Evolutionary conservation across 2,329 filamentous ascomycete species (phyloP), one percentile per base, ranked within the genome.

Genomic region (Didymella glomerata): DNA sequence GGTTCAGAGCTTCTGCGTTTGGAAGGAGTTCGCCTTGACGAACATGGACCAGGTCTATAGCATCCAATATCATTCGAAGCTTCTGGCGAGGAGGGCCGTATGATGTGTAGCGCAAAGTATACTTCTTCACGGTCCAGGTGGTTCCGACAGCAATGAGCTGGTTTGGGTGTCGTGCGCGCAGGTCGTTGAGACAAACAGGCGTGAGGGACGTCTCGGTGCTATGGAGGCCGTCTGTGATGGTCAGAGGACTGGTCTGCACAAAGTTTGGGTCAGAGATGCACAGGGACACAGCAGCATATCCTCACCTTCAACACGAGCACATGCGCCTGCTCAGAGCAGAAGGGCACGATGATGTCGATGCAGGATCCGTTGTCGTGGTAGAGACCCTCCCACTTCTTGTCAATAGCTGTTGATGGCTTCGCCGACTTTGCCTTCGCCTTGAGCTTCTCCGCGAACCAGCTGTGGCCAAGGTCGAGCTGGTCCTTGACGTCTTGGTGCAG

Each of bases 361-460:
- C 69, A 71, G 48, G 71, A 76, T 32, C 74, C 74, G 65, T 76
- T 72, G 55, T 77, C 68, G 54, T 72, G 68, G 55, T 71, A 77
- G 7, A 76, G 36, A n/a, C 60, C 67, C 3, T 47, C 45, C 67
- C 68, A 73, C 25, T 49, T 59, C 5, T 46, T 48, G 20, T 66
- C 62, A 11, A 49, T 54, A n/a, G 60, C 46, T 8, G 41, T 16
- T 1, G 45, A 41, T 0, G 52, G 41, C 41, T 30, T 64, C 25
- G 54, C 54, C 1, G 54, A 52, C 9, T 50, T 6, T 25, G 45
- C 44, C 46, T 60, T 67, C 16, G 52, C 36, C 32, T 47, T 48
- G 50, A 59, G 44, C 52, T 60, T 62, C 13, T 62, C 56, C n/a
- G 61, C 52, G 16, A 70, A 62, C 70, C 71, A 75, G 41, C 53